Conservation (phyloP, 768 basidiomycete species). For the Pisolithus tinctorius region DNA sequence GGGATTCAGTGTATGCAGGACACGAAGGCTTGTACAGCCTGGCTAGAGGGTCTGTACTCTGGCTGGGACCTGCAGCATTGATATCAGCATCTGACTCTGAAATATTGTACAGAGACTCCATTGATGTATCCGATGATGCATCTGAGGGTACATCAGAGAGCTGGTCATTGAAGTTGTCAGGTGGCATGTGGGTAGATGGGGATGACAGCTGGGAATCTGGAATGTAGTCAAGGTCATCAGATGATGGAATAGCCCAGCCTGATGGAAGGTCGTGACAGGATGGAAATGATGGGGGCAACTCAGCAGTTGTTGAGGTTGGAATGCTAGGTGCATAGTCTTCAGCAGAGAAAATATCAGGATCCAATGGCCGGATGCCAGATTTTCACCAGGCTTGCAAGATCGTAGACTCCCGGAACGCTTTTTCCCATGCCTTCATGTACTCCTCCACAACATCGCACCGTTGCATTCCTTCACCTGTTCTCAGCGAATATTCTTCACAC, state of each 20-base stretch:
- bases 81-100: too few species aligned
- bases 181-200: too few species aligned
- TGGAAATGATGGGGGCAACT: constrained; percentile 3
- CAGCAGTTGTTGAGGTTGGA: constrained; percentile 9
- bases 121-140: too few species aligned
- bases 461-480: background rate
- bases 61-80: too few species aligned
- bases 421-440: constrained; percentile 20
- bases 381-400: constrained; percentile 18
- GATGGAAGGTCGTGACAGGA: background rate
- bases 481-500: background rate
- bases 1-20: too few species aligned
- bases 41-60: too few species aligned
- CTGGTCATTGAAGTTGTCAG: background rate
- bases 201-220: too few species aligned
- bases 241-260: background rate
- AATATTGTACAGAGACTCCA: too few species aligned
- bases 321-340: constrained; percentile 22
- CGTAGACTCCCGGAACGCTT: constrained; percentile 7
- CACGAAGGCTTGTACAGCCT: too few species aligned
- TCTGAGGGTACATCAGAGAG: too few species aligned
- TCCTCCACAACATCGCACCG: constrained; percentile 11
- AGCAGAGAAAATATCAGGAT: constrained; percentile 19
- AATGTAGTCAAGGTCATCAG: background rate
- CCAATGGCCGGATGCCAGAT: constrained; percentile 21